Conservation (phyloP, 1,139 yeast genomes). For the Blastobotrys aristatus region DNA sequence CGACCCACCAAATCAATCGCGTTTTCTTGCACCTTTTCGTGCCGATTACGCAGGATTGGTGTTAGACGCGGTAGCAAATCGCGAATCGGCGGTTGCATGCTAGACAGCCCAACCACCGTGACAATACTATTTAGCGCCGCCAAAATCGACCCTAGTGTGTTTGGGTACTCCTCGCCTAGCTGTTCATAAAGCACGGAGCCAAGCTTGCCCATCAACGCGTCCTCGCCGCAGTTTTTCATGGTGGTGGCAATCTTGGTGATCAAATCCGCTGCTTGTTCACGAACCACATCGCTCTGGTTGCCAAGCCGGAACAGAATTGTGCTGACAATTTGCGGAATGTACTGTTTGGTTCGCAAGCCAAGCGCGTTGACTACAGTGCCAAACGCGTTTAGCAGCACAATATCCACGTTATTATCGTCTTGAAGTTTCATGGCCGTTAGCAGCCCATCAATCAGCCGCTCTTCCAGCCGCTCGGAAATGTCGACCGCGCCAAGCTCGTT, state of each 20-base stretch:
- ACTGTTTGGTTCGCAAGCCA: constrained; percentile 67
- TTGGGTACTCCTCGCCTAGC: constrained; percentile 92
- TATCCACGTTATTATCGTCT: constrained; percentile 58
- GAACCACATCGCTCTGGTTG: constrained; percentile 63
- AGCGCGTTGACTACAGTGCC: constrained; percentile 63
- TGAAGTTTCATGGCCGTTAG: constrained; percentile 84
- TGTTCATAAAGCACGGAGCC: constrained; percentile 82
- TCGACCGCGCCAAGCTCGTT: constrained; percentile 46
- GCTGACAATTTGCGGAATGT: constrained; percentile 67
- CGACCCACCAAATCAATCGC: constrained; percentile 76
- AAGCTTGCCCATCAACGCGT: constrained; percentile 57
- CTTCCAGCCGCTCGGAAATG: constrained; percentile 55
- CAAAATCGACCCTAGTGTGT: constrained; percentile 81
- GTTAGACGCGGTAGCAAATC: constrained; percentile 84
- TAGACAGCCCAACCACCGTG: constrained; percentile 47
- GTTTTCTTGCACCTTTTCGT: constrained; percentile 87
- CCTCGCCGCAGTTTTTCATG: constrained; percentile 62
- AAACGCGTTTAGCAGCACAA: constrained; percentile 56
- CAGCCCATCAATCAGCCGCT: constrained; percentile 71
- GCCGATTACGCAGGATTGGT: constrained; percentile 85
- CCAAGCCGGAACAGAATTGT: constrained; percentile 69
- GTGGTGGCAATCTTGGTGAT: constrained; percentile 64
- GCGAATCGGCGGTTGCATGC: constrained; percentile 75
- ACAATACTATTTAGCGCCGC: constrained; percentile 60
- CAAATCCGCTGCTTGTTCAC: constrained; percentile 85